A percentile compares a stretch with the other conserved stretches of the same genome.
Evolutionary conservation across 305 asterid species (phyloP).

Genomic region (Fraxinus velutina): DNA sequence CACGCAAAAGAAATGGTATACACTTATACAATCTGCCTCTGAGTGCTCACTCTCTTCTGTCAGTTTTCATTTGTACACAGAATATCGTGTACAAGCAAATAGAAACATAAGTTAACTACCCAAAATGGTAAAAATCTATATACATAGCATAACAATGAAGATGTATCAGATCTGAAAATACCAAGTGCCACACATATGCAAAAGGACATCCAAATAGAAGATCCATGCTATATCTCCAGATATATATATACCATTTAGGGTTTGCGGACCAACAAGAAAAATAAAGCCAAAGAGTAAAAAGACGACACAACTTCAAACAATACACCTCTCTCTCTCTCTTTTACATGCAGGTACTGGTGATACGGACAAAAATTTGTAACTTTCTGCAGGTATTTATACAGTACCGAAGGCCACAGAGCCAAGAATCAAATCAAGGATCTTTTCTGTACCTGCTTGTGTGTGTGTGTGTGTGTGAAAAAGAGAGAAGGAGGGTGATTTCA

Average conservation of each 20-base stretch:
- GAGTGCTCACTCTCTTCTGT: slow-evolving; percentile 13
- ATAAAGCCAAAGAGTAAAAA: not conserved
- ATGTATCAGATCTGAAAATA: slow-evolving; percentile 1
- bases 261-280: not conserved
- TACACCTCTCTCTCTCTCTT: not conserved
- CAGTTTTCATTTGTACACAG: not conserved
- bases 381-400: not conserved
- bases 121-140: not conserved
- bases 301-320: not conserved
- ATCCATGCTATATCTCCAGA: not conserved
- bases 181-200: not conserved
- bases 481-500: not conserved
- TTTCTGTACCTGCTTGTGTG: not conserved
- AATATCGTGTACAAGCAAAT: not conserved
- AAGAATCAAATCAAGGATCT: not conserved
- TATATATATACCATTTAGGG: not conserved
- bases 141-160: not conserved
- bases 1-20: slow-evolving; percentile 5
- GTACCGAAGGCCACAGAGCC: not conserved
- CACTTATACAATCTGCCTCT: slow-evolving; percentile 1
- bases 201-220: not conserved
- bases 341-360: not conserved
- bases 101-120: not conserved
- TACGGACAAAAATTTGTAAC: not conserved
- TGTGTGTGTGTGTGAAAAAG: not conserved